phyloP scores from a whole-genome alignment of 148 eudicot genomes.

The Nepenthes gracilis region DNA sequence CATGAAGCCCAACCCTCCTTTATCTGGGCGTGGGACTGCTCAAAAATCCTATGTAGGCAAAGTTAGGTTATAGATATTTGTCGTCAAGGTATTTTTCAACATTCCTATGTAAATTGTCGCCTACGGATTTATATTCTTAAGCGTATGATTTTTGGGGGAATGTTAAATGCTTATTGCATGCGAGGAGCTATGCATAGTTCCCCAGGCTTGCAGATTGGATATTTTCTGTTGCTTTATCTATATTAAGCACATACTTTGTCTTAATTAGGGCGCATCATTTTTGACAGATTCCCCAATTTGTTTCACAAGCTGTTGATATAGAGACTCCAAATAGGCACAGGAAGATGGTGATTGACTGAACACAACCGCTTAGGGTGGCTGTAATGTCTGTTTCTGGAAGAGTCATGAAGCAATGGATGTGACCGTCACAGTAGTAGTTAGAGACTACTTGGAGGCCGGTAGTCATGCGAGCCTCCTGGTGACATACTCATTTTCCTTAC shows the following conservation, averaged over 20 bases:
- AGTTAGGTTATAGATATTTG: no score
- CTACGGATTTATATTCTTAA: no score
- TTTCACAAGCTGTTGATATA: slow-evolving; percentile 71
- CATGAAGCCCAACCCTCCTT: no score
- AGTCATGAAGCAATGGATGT: slow-evolving; percentile 99
- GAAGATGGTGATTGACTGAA: slow-evolving; percentile 82
- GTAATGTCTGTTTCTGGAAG: slow-evolving; percentile 98
- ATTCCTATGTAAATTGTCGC: no score
- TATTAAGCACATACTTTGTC: not conserved
- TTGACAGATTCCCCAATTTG: slow-evolving; percentile 89
- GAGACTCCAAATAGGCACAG: slow-evolving; percentile 48
- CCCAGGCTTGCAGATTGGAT: not conserved
- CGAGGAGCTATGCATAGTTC: not conserved
- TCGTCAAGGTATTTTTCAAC: no score
- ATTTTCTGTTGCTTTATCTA: not conserved
- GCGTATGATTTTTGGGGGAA: no score
- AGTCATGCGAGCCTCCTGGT: slow-evolving; percentile 67
- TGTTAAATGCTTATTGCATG: not conserved
- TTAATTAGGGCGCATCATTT: not conserved
- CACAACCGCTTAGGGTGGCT: slow-evolving; percentile 97
- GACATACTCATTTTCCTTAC: slow-evolving; percentile 71
- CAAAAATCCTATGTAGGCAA: no score
- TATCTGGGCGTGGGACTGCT: no score
- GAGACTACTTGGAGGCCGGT: slow-evolving; percentile 86
- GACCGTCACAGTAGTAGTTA: slow-evolving; percentile 84